Base-by-base conservation (phyloP, 257 asterid species). In the Leonotis leonurus region DNA sequence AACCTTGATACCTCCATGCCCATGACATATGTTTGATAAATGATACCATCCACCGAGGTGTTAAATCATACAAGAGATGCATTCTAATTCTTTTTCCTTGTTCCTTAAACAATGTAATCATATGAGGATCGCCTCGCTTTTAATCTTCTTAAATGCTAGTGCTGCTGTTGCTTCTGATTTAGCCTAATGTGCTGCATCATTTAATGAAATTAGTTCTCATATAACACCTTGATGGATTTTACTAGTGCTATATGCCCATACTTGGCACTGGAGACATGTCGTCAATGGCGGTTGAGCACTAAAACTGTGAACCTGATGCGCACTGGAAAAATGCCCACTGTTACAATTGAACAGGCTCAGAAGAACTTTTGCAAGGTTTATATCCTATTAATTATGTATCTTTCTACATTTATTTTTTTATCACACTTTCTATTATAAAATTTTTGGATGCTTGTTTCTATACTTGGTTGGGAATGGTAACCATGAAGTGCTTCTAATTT, bases 291-390 rank as follows among this genome's bases (percentile, higher is more conserved):
- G 65, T 80, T 93, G 83, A 93, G 99, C 85, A 93, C 64, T 45
- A 93, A 87, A 81, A 93, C 99, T 11, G 95, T 93, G 77, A 93
- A 93, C 77, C 75, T 93, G 88, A 93, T 93, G 99, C 86, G 97
- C 43, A 89, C 91, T 32, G 99, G 99, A 54, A 93, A 93, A 82
- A 93, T 93, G 97, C 99, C 99, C 56, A 85, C 97, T 52, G 95
- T 87, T 49, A 89, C 96, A 62, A 87, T 93, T 62, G 99, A 93
- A 72, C 99, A 87, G 77, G 97, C 99, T 64, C 99, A 93, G 68
- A 89, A 89, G 85, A 93, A 93, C 78, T 93, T 83, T 66, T 78
- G 84, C 86, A 89, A 83, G 99, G 99, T 92, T 55, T 68, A 67
- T 67, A 67, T 71, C 17, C 57, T 44, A 12, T 13, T 33, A 1